Percentiles rank a stretch among this genome's conserved stretches.
Evolutionary conservation across 306 rosid species (phyloP).

Genomic region (Hippophae gyantsensis): DNA sequence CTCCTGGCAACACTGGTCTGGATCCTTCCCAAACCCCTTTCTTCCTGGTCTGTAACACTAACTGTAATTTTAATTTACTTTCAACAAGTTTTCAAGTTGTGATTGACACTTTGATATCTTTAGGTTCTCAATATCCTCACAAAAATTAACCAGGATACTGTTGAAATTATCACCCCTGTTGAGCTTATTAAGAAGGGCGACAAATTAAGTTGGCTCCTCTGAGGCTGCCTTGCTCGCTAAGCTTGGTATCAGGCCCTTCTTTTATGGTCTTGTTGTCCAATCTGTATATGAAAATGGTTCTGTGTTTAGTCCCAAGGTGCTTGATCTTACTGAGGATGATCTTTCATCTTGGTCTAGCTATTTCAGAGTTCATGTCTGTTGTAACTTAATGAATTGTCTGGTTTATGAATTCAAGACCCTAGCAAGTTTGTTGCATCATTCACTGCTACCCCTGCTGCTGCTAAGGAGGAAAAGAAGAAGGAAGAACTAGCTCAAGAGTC

Average conservation of each 20-base stretch:
- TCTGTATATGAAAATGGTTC: slow-evolving; percentile 78
- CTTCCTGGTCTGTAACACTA: slow-evolving; percentile 52
- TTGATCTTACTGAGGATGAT: slow-evolving; percentile 62
- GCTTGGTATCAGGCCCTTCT: slow-evolving; percentile 87
- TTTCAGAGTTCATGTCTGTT: background rate
- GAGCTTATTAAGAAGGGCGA: slow-evolving; percentile 92
- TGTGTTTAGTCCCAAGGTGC: slow-evolving; percentile 78
- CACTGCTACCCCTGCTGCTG: slow-evolving; percentile 25
- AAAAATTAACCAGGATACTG: slow-evolving; percentile 94
- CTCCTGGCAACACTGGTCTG: slow-evolving; percentile 94
- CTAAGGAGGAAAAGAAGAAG: slow-evolving; percentile 52
- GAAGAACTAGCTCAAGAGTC: slow-evolving; percentile 61
- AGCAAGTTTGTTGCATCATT: slow-evolving; percentile 31
- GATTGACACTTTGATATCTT: background rate
- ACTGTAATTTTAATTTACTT: background rate
- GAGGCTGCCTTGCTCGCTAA: slow-evolving; percentile 93
- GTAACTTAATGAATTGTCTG: background rate
- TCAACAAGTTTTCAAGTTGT: background rate
- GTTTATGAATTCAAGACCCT: slow-evolving; percentile 24
- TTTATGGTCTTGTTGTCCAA: slow-evolving; percentile 70
- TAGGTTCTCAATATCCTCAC: slow-evolving; percentile 87
- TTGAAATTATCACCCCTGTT: slow-evolving; percentile 82
- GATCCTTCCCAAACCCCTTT: slow-evolving; percentile 94
- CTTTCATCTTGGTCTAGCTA: too few relatives aligned
- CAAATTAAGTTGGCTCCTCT: slow-evolving; percentile 83